Base-by-base conservation (phyloP, 257 asterid genomes). In the Thymus quinquecostatus region DNA sequence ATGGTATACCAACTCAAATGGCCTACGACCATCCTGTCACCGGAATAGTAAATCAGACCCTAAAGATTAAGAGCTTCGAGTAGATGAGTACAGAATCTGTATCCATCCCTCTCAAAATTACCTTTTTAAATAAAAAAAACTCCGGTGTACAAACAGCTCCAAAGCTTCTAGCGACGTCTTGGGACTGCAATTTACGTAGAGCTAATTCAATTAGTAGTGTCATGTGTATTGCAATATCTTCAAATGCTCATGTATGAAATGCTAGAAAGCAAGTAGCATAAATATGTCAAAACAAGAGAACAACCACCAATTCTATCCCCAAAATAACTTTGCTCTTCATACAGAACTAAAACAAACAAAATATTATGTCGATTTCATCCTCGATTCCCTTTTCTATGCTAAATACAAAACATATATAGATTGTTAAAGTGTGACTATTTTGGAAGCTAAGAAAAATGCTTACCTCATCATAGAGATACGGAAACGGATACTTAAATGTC, bases 61-160 rank as follows among this genome's bases (percentile, higher is more conserved):
- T 57, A 45, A 3, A 27, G 75, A 48, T 14, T 55, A 44, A 29
- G 51, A 58, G 63, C 49, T 69, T 43, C 32, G 70, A 57, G 70
- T 55, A 53, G 66, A 63, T 45, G 44, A 36, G 68, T 64, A 27
- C 61, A 51, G 58, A 62, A 47, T 12, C 54, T 12, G n/a, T 77
- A 27, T 54, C 49, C 7, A 48, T 47, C 33, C 65, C 53, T 6
- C 81, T 13, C 44, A 38, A 6, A 67, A 9, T 60, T 79, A 92
- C 98, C 97, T 91, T 93, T 77, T 83, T 91, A 79, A 84, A 93
- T 69, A 91, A 83, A 88, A 93, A 89, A 81, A 93, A 93, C 74
- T 93, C 98, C 1, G 97, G 98, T 3, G 98, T 88, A 80, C 97
- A 92, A 57, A 92, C 97, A 74, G 96, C 98, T 71, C 92, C 94